Evolutionary conservation across 78 protist genomes (phyloP).

Genomic region (Pelomyxa schiedti): DNA sequence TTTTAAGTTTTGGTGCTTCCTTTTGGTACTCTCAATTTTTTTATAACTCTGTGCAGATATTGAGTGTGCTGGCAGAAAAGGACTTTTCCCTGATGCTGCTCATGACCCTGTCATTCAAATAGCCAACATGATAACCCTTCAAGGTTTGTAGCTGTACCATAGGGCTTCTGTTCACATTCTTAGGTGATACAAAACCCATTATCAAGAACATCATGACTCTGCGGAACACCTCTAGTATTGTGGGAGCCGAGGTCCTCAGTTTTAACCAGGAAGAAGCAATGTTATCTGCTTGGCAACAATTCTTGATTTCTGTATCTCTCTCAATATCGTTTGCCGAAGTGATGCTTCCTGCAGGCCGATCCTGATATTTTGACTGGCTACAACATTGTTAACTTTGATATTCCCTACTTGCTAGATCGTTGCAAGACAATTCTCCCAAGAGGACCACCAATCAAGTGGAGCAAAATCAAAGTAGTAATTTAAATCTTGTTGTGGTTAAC

Average conservation of each 20-base stretch:
- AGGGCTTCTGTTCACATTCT: too few relatives aligned
- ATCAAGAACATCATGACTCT: constrained; percentile 70
- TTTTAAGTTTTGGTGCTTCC: constrained; percentile 73
- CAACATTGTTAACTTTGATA: constrained; percentile 94
- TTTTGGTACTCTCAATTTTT: not conserved
- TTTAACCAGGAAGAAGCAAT: constrained; percentile 63
- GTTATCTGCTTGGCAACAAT: constrained; percentile 66
- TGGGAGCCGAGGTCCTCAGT: constrained; percentile 79
- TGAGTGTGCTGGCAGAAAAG: constrained; percentile 94
- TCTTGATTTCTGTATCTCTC: constrained; percentile 6
- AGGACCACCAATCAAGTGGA: too few relatives aligned
- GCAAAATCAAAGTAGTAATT: too few relatives aligned
- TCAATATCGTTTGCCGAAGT: not conserved
- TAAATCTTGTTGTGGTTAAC: too few relatives aligned
- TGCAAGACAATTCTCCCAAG: constrained; percentile 67
- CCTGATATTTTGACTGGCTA: constrained; percentile 98
- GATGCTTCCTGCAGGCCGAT: constrained; percentile 45
- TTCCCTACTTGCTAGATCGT: constrained; percentile 91
- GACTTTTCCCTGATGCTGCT: constrained; percentile 95
- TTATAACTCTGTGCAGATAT: constrained; percentile 46
- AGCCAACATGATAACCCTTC: constrained; percentile 65
- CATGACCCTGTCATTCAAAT: constrained; percentile 97
- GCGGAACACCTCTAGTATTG: constrained; percentile 76
- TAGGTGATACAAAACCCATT: constrained; percentile 39
- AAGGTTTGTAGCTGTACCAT: constrained; percentile 3